These are phyloP conservation scores for Barnettozyma sucrosica DNA, from an alignment of 805 yeast species.

Conservation along the genomic window DNA sequence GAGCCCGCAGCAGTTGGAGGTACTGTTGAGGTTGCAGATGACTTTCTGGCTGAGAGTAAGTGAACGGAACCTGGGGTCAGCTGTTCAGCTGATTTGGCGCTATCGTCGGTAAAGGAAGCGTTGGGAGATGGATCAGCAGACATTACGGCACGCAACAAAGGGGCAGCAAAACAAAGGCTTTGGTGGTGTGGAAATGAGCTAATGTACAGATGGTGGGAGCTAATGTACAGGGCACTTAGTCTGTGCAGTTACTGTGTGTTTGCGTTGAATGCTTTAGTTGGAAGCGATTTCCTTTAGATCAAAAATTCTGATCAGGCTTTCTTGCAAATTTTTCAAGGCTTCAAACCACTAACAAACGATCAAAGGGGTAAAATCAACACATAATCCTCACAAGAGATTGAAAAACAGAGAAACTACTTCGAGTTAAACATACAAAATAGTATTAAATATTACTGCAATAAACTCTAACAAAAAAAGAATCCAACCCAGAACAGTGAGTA, in stretches of 20 bases:
- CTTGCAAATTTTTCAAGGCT: neutral
- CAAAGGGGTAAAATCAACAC: neutral
- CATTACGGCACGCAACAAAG: conserved; percentile 6
- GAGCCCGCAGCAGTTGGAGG: conserved; percentile 5
- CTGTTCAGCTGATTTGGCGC: conserved; percentile 12
- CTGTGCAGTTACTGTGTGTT: neutral
- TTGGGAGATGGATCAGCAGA: conserved; percentile 18
- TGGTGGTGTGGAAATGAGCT: conserved; percentile 1
- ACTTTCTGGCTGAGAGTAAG: conserved; percentile 8
- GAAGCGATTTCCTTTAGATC: neutral
- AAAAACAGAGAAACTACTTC: neutral
- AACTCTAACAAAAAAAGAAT: neutral
- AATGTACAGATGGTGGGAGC: conserved; percentile 17
- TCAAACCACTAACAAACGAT: neutral
- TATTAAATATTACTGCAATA: conserved; percentile 5
- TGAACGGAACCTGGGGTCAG: conserved; percentile 9
- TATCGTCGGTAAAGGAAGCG: conserved; percentile 14
- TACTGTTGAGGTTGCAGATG: conserved; percentile 18
- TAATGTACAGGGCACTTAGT: conserved; percentile 15
- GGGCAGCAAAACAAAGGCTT: neutral
- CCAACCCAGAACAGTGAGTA: conserved; percentile 5
- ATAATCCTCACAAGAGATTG: neutral
- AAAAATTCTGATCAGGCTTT: neutral
- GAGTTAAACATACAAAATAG: neutral
- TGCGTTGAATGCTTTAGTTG: neutral